phyloP scores from a whole-genome alignment of 2,329 filamentous ascomycete genomes.

The Fusarium pilosicola region DNA sequence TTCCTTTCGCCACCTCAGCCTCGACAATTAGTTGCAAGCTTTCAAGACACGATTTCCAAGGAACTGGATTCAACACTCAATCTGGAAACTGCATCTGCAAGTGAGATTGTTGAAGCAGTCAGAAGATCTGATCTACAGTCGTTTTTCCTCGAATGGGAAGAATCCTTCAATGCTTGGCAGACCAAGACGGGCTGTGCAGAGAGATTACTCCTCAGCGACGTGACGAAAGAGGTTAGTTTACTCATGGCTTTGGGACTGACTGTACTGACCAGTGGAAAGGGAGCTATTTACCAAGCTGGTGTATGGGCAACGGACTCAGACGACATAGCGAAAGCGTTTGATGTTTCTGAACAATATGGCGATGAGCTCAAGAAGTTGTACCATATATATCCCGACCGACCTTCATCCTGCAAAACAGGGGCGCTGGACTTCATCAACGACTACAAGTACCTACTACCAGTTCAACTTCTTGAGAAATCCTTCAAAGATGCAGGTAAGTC shows the following conservation, averaged over 20 bases:
- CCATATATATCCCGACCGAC: conserved; percentile 52
- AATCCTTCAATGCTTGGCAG: not conserved
- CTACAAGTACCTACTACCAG: conserved; percentile 45
- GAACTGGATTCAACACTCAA: conserved; percentile 35
- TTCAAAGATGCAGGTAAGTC: conserved; percentile 36
- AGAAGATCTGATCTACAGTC: not conserved
- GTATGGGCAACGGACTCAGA: not conserved
- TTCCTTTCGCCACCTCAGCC: conserved; percentile 56
- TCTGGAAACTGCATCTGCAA: not conserved
- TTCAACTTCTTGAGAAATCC: not conserved
- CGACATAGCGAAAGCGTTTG: not conserved
- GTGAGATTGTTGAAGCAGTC: not conserved
- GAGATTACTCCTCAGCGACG: not conserved
- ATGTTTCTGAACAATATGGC: conserved; percentile 21
- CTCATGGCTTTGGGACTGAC: rapidly evolving
- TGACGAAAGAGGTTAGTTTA: conserved; percentile 1
- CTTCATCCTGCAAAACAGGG: conserved; percentile 53
- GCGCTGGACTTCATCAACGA: conserved; percentile 53
- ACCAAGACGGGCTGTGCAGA: not conserved
- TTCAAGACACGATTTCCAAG: not conserved
- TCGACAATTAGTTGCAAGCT: rapidly evolving
- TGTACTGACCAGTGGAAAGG: not conserved
- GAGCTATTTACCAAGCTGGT: not conserved
- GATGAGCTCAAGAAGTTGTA: conserved; percentile 53
- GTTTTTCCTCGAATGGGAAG: conserved; percentile 19